Base-by-base conservation (phyloP, 2,329 filamentous ascomycete genomes). In the Drechslerella coelobrocha region DNA sequence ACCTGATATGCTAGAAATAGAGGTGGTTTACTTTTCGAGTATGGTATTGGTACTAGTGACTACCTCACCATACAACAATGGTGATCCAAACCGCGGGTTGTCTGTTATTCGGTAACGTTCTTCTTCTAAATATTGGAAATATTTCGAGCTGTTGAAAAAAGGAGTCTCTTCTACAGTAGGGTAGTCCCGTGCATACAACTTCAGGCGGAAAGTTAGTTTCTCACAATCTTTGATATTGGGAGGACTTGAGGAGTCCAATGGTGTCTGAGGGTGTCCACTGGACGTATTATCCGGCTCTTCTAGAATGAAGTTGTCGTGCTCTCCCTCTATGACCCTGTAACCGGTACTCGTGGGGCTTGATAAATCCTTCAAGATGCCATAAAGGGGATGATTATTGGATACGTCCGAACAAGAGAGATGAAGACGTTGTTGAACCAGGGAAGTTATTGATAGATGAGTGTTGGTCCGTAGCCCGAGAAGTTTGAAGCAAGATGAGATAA, bases 41-140 rank as follows among this genome's bases (percentile, higher is more conserved):
- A 97, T 82, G 0, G 92, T 96, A 79, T 93, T 96, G 26, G 94
- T 99, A 78, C 91, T 96, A 1, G 93, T 97, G 14, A 97, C 84
- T 5, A 96, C 91, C 78, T 97, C 91, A 57, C 89, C 92, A 76
- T 97, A 97, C 73, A 97, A 82, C 2, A 99, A 79, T 54, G 85
- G 81, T 54, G 87, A 85, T 2, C 94, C 94, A 82, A 95, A 97
- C 3, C 14, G 43, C 2, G 37, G 9, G 6, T n/a, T 17, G 2
- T 23, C 85, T 80, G 31, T 21, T 41, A 1, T 61, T 65, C 6
- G 59, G 24, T 23, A 60, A 79, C 1, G 84, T 82, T 51, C 84
- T 83, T 3, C 78, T 78, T 26, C 75, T 74, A 69, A 23, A 47
- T 48, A 21, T 57, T 47, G 51, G 19, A 69, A 62, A 27, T 69